phyloP scores from a whole-genome alignment of 2,329 filamentous ascomycete genomes.

The Diaporthe helianthi region DNA sequence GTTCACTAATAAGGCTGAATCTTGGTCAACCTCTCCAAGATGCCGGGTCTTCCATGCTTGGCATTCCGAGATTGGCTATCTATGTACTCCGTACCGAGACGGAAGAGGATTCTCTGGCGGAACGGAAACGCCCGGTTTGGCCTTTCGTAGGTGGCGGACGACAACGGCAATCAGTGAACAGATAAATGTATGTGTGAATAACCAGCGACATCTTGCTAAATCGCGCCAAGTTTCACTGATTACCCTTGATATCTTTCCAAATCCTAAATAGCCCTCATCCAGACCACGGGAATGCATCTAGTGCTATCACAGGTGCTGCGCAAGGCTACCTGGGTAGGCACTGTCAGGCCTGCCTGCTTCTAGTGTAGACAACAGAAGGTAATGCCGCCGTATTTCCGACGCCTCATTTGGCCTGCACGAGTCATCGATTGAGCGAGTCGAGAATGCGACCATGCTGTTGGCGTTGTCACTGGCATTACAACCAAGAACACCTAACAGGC shows the following conservation, averaged over 20 bases:
- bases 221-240: background rate
- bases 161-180: background rate
- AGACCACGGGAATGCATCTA: background rate
- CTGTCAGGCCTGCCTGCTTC: background rate
- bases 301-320: background rate
- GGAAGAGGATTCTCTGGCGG: background rate
- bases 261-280: background rate
- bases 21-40: slow-evolving; percentile 15
- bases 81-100: too few species aligned
- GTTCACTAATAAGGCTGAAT: slow-evolving; percentile 13
- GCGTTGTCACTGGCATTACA: background rate
- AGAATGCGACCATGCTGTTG: too few species aligned
- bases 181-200: background rate
- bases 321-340: too few species aligned
- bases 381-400: background rate
- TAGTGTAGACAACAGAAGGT: background rate
- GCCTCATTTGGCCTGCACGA: too few species aligned
- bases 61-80: slow-evolving; percentile 17
- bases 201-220: too few species aligned
- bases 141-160: background rate
- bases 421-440: background rate
- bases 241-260: background rate
- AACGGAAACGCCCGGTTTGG: slow-evolving; percentile 14
- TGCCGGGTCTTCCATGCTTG: slow-evolving; percentile 12
- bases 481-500: background rate